These are phyloP conservation scores for Coccomyxa sp. DNA, from an alignment of 139 green algal genomes.

Conservation along the genomic window DNA sequence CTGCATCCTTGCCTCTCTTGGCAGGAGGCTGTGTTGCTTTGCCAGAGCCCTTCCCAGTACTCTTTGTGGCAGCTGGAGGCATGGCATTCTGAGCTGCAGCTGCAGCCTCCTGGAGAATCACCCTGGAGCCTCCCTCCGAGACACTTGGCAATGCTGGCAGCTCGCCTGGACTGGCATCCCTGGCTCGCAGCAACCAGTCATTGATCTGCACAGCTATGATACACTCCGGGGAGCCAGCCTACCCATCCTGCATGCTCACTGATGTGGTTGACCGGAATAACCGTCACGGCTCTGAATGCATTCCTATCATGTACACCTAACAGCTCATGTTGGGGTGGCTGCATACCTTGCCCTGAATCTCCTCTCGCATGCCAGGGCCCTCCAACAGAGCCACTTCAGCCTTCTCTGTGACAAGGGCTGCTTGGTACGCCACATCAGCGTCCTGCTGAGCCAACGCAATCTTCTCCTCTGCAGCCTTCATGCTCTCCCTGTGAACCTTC, in stretches of 20 bases:
- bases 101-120: conserved; percentile 72
- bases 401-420: conserved; percentile 54
- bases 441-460: conserved; percentile 50
- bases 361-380: conserved; percentile 84
- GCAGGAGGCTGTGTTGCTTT: no score
- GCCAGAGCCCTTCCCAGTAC: no score
- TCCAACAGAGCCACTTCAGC: conserved; percentile 66
- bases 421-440: conserved; percentile 51
- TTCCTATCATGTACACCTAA: no score
- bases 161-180: conserved; percentile 66
- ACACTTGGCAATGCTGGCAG: conserved; percentile 78
- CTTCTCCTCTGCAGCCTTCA: no score
- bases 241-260: no score
- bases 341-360: conserved; percentile 80
- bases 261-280: no score
- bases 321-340: no score
- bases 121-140: conserved; percentile 67
- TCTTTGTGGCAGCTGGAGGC: no score
- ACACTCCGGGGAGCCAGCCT: not conserved
- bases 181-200: conserved; percentile 82
- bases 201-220: conserved; percentile 59
- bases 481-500: no score
- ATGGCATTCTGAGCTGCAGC: conserved; percentile 25
- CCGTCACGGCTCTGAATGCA: no score
- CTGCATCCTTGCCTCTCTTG: no score